These are phyloP conservation scores for Neonothopanus nambi DNA, from an alignment of 1,284 basidiomycete species.

Conservation along the genomic window DNA sequence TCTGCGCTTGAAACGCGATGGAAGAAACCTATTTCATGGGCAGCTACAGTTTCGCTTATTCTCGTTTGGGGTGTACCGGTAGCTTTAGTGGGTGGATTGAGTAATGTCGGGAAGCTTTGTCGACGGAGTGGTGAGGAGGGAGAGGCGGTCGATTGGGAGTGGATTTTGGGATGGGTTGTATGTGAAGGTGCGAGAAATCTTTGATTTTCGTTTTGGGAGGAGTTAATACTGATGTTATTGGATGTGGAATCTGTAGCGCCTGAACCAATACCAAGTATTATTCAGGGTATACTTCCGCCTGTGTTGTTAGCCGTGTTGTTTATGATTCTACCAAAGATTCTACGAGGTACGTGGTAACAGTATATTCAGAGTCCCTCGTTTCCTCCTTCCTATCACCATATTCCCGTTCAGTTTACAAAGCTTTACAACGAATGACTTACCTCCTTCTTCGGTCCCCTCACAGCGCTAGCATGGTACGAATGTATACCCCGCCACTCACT, in stretches of 20 bases:
- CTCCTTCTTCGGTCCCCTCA: background rate
- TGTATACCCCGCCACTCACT: slow-evolving; percentile 73
- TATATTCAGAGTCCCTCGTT: background rate
- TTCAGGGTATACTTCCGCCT: slow-evolving; percentile 72
- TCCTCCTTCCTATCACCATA: background rate
- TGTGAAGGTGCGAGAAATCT: slow-evolving; percentile 33
- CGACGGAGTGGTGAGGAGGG: slow-evolving; percentile 24
- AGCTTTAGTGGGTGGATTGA: slow-evolving; percentile 50
- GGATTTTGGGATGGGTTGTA: slow-evolving; percentile 28
- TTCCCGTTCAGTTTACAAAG: too few relatives aligned
- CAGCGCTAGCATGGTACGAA: slow-evolving; percentile 67
- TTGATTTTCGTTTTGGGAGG: background rate
- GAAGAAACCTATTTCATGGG: slow-evolving; percentile 46
- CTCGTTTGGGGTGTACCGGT: slow-evolving; percentile 68
- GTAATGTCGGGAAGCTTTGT: slow-evolving; percentile 46
- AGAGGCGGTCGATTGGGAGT: slow-evolving; percentile 47
- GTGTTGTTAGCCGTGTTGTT: slow-evolving; percentile 69
- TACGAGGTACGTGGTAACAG: slow-evolving; percentile 49
- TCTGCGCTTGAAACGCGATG: slow-evolving; percentile 47
- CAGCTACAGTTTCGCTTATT: slow-evolving; percentile 56
- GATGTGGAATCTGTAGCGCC: slow-evolving; percentile 33
- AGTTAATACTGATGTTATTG: background rate
- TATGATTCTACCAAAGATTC: slow-evolving; percentile 66
- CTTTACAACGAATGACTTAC: background rate
- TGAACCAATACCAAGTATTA: slow-evolving; percentile 60